Conservation (phyloP, 1,139 yeast species). For the Kazachstania sp. region DNA sequence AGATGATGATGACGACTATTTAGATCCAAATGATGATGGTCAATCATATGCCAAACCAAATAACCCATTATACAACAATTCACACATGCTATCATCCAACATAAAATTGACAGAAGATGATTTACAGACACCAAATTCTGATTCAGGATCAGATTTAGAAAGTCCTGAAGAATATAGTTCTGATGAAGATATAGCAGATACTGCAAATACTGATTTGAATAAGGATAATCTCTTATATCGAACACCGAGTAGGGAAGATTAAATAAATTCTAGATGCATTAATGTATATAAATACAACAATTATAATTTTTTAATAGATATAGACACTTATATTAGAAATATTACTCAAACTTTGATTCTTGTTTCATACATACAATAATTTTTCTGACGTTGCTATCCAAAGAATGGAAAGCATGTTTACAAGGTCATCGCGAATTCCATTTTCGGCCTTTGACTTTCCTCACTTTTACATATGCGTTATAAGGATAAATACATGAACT, state of each 20-base stretch:
- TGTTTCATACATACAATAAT: too few species aligned
- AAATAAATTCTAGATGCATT: neutral
- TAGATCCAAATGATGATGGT: conserved; percentile 78
- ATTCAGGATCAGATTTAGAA: conserved; percentile 9
- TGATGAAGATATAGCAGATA: conserved; percentile 16
- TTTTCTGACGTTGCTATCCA: too few species aligned
- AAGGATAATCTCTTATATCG: conserved; percentile 34
- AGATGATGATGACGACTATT: conserved; percentile 35
- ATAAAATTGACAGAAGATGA: conserved; percentile 14
- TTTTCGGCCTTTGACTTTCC: too few species aligned
- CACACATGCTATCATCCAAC: conserved; percentile 8
- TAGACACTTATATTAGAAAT: neutral
- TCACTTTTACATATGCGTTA: too few species aligned
- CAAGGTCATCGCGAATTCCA: too few species aligned
- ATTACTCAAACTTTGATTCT: too few species aligned
- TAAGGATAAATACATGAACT: too few species aligned
- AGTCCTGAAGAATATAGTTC: conserved; percentile 6
- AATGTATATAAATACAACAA: neutral
- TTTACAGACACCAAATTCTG: neutral
- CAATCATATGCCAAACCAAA: conserved; percentile 56
- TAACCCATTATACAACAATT: conserved; percentile 45
- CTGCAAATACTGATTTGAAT: neutral
- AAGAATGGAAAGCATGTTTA: too few species aligned
- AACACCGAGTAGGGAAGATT: conserved; percentile 35
- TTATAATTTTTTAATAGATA: neutral